These are phyloP conservation scores for Hypoxylon fuscum DNA, from an alignment of 495 filamentous ascomycete genomes.

Conservation along the genomic window DNA sequence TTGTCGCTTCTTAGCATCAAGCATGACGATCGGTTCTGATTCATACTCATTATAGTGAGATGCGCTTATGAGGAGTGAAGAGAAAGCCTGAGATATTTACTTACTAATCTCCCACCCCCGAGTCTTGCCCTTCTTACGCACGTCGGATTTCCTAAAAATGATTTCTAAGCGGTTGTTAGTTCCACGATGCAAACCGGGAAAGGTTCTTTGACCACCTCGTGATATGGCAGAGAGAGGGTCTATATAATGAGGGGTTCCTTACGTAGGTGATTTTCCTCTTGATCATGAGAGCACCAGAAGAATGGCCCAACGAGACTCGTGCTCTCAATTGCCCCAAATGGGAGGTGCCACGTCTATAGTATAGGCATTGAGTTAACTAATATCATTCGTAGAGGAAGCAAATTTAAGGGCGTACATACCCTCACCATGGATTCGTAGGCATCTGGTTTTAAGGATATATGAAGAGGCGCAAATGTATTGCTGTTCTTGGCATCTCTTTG, in stretches of 20 bases:
- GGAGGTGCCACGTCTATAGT: slow-evolving; percentile 55
- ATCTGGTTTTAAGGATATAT: slow-evolving; percentile 53
- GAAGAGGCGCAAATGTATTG: slow-evolving; percentile 60
- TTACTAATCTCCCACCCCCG: slow-evolving; percentile 64
- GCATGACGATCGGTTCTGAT: slow-evolving; percentile 31
- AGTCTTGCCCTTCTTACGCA: slow-evolving; percentile 65
- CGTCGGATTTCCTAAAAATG: slow-evolving; percentile 65
- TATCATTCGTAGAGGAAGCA: not conserved
- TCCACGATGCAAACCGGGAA: not conserved
- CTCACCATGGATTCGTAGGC: slow-evolving; percentile 50
- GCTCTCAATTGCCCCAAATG: slow-evolving; percentile 61
- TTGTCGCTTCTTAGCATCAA: not conserved
- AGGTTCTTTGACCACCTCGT: not conserved
- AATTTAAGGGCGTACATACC: no score
- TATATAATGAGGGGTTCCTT: slow-evolving; percentile 22
- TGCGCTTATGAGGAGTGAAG: not conserved
- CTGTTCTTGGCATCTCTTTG: slow-evolving; percentile 59
- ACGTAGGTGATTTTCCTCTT: slow-evolving; percentile 62
- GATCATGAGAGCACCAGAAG: slow-evolving; percentile 64
- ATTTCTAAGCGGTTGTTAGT: slow-evolving; percentile 52
- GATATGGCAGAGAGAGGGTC: not conserved
- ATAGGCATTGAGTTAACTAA: slow-evolving; percentile 42
- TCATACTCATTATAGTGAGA: slow-evolving; percentile 64
- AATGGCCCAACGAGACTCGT: slow-evolving; percentile 63
- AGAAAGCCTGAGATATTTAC: slow-evolving; percentile 1